Evolutionary conservation across 345 rosid species (phyloP).

Genomic region (Eutrema yunnanense): DNA sequence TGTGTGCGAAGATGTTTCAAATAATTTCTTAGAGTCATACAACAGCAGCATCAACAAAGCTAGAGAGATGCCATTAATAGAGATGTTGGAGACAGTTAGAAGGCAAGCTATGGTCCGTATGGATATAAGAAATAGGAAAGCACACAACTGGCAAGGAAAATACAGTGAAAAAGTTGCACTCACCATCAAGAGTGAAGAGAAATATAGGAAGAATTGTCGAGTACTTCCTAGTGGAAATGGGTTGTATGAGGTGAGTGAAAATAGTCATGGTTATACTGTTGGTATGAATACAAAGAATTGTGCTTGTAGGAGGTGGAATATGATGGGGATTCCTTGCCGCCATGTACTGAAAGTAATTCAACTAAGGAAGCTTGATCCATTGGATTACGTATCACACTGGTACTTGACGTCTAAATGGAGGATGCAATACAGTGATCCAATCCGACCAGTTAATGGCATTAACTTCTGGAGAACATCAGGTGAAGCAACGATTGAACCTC

Average conservation of each 20-base stretch:
- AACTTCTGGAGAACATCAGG: neutral
- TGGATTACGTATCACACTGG: neutral
- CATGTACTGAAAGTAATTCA: neutral
- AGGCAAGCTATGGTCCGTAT: neutral
- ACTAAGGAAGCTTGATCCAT: neutral
- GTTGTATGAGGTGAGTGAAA: neutral
- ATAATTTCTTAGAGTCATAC: too few relatives aligned
- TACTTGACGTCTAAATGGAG: neutral
- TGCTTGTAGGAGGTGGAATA: neutral
- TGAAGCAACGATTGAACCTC: neutral
- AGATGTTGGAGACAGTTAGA: too few relatives aligned
- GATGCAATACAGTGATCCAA: neutral
- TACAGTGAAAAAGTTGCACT: neutral
- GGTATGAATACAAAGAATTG: neutral
- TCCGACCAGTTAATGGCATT: neutral
- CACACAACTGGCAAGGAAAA: neutral
- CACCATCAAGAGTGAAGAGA: neutral
- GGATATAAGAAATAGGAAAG: neutral
- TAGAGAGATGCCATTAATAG: too few relatives aligned
- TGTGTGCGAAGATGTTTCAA: too few relatives aligned
- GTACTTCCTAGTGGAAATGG: too few relatives aligned
- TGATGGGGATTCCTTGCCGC: neutral
- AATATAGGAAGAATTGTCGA: too few relatives aligned
- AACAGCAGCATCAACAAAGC: too few relatives aligned
- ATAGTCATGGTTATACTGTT: neutral